phyloP scores from a whole-genome alignment of 2,329 filamentous ascomycete genomes.

The Colletotrichum magnum region DNA sequence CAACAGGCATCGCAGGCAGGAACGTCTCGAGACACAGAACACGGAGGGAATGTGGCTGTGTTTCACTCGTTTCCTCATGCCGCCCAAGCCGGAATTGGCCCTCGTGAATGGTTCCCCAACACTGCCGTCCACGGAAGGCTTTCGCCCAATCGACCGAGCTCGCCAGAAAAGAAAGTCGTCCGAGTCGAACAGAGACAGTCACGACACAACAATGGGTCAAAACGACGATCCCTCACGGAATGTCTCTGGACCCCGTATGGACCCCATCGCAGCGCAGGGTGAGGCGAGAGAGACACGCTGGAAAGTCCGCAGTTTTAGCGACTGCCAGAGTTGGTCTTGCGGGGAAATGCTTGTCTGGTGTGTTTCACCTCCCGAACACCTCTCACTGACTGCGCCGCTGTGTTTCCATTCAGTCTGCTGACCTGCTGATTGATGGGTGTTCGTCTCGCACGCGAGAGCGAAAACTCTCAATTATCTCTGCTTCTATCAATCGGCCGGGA shows the following conservation, averaged over 20 bases:
- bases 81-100: conserved; percentile 30
- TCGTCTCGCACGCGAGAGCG: conserved; percentile 1
- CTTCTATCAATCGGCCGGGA: no score
- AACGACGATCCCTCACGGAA: no score
- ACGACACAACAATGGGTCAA: no score
- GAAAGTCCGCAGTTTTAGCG: neutral
- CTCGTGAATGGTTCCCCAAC: conserved; percentile 25
- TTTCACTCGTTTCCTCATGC: conserved; percentile 33
- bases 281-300: no score
- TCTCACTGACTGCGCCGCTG: conserved; percentile 2
- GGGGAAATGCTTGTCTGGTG: conserved; percentile 40
- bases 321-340: conserved; percentile 31
- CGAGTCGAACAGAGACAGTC: no score
- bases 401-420: neutral
- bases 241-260: no score
- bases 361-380: conserved; percentile 34
- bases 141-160: neutral
- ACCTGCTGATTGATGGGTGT: conserved; percentile 3
- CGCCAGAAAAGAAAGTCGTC: conserved; percentile 7
- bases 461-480: neutral
- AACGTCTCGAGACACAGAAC: neutral
- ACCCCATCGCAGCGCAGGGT: neutral
- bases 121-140: neutral
- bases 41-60: conserved; percentile 34
- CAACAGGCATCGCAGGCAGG: no score